phyloP scores from a whole-genome alignment of 169 alveolate genomes.

The Eimeria acervulina region DNA sequence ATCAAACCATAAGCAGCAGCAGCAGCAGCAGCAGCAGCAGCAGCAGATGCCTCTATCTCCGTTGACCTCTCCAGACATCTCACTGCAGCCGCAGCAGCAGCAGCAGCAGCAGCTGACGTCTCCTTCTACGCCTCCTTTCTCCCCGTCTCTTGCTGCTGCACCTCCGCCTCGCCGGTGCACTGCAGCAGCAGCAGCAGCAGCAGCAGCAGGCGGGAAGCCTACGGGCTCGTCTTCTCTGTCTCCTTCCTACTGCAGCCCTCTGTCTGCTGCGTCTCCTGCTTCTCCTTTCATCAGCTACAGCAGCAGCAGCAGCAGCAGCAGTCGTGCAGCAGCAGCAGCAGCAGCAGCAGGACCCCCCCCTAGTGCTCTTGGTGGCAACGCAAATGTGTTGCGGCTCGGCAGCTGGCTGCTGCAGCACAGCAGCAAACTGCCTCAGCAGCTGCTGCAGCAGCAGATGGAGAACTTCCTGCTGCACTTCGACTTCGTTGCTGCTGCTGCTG shows the following conservation, averaged over 20 bases:
- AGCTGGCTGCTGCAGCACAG: constrained; percentile 8
- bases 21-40: constrained; percentile 51
- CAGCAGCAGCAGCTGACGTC: constrained; percentile 8
- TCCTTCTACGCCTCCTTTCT: constrained; percentile 26
- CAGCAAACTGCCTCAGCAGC: too few species aligned
- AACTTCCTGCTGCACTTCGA: constrained; percentile 35
- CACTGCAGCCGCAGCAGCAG: too few species aligned
- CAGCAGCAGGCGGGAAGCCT: neutral
- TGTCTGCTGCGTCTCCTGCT: neutral
- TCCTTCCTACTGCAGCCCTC: too few species aligned
- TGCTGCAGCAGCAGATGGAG: neutral
- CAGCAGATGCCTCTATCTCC: too few species aligned
- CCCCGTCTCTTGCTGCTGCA: neutral
- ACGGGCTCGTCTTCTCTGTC: neutral
- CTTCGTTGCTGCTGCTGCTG: constrained; percentile 51
- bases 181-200: constrained; percentile 33
- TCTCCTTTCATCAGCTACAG: constrained; percentile 23
- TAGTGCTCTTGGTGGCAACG: constrained; percentile 7
- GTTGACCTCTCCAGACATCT: too few species aligned
- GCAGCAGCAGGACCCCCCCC: constrained; percentile 36
- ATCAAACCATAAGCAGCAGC: neutral
- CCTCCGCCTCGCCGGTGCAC: neutral
- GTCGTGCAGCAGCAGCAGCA: constrained; percentile 11
- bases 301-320: constrained; percentile 39
- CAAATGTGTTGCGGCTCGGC: constrained; percentile 16